These are phyloP conservation scores for Kazachstania psychrophila DNA, from an alignment of 805 yeast species.

Conservation along the genomic window DNA sequence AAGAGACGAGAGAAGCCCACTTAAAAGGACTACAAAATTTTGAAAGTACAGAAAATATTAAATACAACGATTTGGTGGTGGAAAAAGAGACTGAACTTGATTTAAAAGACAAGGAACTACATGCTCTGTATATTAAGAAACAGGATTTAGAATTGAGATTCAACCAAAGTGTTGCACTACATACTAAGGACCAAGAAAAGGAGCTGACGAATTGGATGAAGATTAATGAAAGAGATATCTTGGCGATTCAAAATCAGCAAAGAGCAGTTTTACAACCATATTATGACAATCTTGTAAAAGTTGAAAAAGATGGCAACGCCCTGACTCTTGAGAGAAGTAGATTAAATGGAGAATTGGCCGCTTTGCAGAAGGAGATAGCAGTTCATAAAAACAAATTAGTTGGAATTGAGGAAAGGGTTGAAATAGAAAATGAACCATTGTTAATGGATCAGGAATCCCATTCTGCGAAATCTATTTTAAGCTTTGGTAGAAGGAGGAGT, in stretches of 20 bases:
- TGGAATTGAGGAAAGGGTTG: slow-evolving; percentile 24
- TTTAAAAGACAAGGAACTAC: slow-evolving; percentile 33
- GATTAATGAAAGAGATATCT: slow-evolving; percentile 23
- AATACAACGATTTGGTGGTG: slow-evolving; percentile 11
- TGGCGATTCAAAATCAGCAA: slow-evolving; percentile 21
- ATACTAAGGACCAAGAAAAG: slow-evolving; percentile 3
- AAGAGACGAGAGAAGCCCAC: slow-evolving; percentile 27
- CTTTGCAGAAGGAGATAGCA: slow-evolving; percentile 33
- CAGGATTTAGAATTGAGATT: neutral
- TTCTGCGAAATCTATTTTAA: slow-evolving; percentile 19
- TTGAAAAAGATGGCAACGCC: slow-evolving; percentile 26
- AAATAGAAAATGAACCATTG: slow-evolving; percentile 15
- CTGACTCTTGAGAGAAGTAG: slow-evolving; percentile 4
- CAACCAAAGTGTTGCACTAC: too few relatives aligned
- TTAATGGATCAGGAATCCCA: neutral
- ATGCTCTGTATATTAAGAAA: slow-evolving; percentile 24
- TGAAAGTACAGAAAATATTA: slow-evolving; percentile 23
- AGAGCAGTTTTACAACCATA: slow-evolving; percentile 34
- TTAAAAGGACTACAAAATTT: slow-evolving; percentile 26
- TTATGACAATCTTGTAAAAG: slow-evolving; percentile 33
- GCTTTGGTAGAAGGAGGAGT: slow-evolving; percentile 9
- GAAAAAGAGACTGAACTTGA: slow-evolving; percentile 32
- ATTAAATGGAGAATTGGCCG: slow-evolving; percentile 30
- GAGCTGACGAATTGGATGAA: slow-evolving; percentile 22
- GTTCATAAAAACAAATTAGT: slow-evolving; percentile 28